phyloP scores from a whole-genome alignment of 139 green algal species.

The Gonium pectorale region DNA sequence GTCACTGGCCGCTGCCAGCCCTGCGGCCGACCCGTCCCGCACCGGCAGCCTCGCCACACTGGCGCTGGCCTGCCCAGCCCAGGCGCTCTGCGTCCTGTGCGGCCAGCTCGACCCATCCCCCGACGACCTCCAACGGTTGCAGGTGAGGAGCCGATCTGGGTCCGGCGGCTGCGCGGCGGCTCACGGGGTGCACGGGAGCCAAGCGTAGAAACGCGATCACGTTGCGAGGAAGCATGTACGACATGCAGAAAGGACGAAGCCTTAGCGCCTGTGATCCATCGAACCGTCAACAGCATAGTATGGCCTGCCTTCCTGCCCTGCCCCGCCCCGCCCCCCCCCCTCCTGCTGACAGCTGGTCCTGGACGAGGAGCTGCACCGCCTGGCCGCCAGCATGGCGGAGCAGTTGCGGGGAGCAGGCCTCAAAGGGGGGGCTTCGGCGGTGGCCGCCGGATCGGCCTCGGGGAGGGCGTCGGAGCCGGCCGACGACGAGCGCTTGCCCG shows the following conservation, averaged over 20 bases:
- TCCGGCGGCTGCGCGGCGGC: no score
- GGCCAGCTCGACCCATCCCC: slow-evolving; percentile 50
- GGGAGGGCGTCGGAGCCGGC: no score
- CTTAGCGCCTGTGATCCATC: no score
- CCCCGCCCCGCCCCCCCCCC: slow-evolving; percentile 3
- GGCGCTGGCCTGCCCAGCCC: slow-evolving; percentile 59
- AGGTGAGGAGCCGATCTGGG: slow-evolving; percentile 28
- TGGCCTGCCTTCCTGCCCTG: no score
- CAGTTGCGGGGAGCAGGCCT: slow-evolving; percentile 21
- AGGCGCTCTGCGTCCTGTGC: slow-evolving; percentile 51
- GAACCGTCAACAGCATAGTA: no score
- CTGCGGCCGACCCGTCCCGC: slow-evolving; percentile 27
- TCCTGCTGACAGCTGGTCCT: slow-evolving; percentile 1
- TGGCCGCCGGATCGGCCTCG: no score
- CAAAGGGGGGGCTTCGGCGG: no score
- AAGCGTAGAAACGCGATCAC: no score
- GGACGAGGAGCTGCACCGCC: background rate
- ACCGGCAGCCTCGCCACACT: slow-evolving; percentile 55
- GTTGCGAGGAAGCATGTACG: no score
- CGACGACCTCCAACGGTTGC: slow-evolving; percentile 45
- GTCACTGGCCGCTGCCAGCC: background rate
- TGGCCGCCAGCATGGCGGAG: background rate
- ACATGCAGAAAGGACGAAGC: no score
- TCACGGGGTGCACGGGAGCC: no score
- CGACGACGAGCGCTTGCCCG: background rate